Conservation (phyloP, 192 early-diverging fungal genomes). For the Geranomyces variabilis region DNA sequence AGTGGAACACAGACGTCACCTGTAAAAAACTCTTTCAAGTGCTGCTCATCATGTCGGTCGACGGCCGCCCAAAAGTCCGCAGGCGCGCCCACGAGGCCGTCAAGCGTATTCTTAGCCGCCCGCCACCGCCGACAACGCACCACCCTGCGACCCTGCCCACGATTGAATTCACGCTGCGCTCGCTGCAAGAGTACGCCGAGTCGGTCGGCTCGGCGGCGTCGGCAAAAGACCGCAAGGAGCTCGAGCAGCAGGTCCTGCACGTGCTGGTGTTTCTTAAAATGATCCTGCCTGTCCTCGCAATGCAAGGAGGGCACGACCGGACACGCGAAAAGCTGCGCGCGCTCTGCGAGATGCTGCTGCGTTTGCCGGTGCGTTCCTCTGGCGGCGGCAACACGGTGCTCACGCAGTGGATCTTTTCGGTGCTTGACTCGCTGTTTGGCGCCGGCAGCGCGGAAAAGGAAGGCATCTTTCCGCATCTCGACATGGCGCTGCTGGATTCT, state of each 20-base stretch:
- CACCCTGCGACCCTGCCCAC: slow-evolving; percentile 74
- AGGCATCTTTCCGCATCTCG: slow-evolving; percentile 38
- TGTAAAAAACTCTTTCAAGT: slow-evolving; percentile 72
- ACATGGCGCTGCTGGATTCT: slow-evolving; percentile 37
- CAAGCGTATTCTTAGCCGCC: slow-evolving; percentile 64
- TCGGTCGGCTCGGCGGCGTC: slow-evolving; percentile 14
- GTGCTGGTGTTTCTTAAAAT: slow-evolving; percentile 73
- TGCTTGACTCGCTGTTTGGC: slow-evolving; percentile 66
- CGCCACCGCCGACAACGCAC: slow-evolving; percentile 69
- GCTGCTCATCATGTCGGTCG: slow-evolving; percentile 76
- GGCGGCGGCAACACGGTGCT: slow-evolving; percentile 68
- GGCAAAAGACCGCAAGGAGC: slow-evolving; percentile 38
- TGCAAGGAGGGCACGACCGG: slow-evolving; percentile 51
- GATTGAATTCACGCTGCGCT: slow-evolving; percentile 64
- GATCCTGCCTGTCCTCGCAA: slow-evolving; percentile 45
- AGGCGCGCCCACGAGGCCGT: slow-evolving; percentile 87
- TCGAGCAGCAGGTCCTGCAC: slow-evolving; percentile 55
- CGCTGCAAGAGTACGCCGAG: slow-evolving; percentile 56
- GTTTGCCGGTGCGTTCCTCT: slow-evolving; percentile 72
- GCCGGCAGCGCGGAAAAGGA: slow-evolving; percentile 42
- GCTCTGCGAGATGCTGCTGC: slow-evolving; percentile 74
- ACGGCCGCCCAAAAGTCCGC: slow-evolving; percentile 86
- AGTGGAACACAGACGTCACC: slow-evolving; percentile 64
- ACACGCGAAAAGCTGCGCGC: slow-evolving; percentile 37
- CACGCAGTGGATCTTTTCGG: slow-evolving; percentile 77